Conservation (phyloP, 495 filamentous ascomycete genomes). For the Xylaria curta region DNA sequence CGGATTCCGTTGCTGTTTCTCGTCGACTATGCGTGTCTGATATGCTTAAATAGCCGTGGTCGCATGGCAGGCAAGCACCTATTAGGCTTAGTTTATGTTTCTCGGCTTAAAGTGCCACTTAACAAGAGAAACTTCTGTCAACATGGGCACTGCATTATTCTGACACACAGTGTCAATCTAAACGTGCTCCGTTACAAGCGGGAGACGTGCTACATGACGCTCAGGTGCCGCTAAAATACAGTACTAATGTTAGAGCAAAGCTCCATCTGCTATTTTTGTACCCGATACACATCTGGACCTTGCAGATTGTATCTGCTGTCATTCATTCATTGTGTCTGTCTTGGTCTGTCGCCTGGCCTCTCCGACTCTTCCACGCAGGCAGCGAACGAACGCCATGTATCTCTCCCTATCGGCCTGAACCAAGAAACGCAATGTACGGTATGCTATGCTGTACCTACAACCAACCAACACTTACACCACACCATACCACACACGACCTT, state of each 20-base stretch:
- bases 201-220: neutral
- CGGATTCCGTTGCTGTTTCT: neutral
- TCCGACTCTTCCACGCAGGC: conserved; percentile 18
- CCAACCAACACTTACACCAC: neutral
- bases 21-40: neutral
- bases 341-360: conserved; percentile 6
- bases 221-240: neutral
- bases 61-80: neutral
- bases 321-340: conserved; percentile 17
- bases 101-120: neutral
- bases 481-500: neutral
- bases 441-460: neutral
- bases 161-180: neutral
- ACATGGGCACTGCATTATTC: neutral
- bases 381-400: neutral
- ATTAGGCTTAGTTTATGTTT: neutral
- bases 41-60: conserved; percentile 6
- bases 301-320: conserved; percentile 14
- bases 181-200: neutral
- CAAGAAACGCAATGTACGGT: conserved; percentile 23
- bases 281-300: conserved; percentile 15
- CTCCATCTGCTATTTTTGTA: conserved; percentile 4
- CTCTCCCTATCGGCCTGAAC: conserved; percentile 2
- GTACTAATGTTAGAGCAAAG: neutral
- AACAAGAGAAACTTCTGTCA: neutral